Percentiles rank a stretch among this genome's conserved stretches.
Evolutionary conservation across 768 basidiomycete species (phyloP).

Genomic region (Leccinum imitatum): DNA sequence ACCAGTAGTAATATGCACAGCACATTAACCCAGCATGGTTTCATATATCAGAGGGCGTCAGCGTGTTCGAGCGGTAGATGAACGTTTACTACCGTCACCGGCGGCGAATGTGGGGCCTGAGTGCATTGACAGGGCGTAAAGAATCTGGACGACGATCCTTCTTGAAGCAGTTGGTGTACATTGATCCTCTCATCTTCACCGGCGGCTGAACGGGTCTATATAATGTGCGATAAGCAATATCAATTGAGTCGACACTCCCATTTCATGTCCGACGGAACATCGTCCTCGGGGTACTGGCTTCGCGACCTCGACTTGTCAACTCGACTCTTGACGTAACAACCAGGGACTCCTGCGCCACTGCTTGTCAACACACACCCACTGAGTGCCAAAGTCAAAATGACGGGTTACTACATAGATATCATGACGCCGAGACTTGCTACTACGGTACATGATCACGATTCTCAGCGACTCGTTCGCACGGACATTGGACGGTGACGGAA

Average conservation of each 20-base stretch:
- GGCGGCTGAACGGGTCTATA: slow-evolving; percentile 7
- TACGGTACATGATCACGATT: too few relatives aligned
- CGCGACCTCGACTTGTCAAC: too few relatives aligned
- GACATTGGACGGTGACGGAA: too few relatives aligned
- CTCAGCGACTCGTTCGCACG: too few relatives aligned
- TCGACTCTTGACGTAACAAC: slow-evolving; percentile 9
- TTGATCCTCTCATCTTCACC: slow-evolving; percentile 5
- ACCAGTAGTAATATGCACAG: neutral
- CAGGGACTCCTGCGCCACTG: too few relatives aligned
- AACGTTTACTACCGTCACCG: neutral
- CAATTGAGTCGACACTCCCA: slow-evolving; percentile 3
- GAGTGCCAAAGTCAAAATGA: too few relatives aligned
- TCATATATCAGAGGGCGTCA: neutral
- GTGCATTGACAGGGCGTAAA: too few relatives aligned
- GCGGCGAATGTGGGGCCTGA: too few relatives aligned
- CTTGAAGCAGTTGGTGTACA: neutral
- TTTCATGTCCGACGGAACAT: slow-evolving; percentile 26
- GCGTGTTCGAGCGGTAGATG: slow-evolving; percentile 3
- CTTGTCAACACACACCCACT: too few relatives aligned
- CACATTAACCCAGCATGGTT: slow-evolving; percentile 6
- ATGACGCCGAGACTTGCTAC: too few relatives aligned
- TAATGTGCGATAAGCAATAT: neutral
- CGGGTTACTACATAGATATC: too few relatives aligned
- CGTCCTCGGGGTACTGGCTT: neutral
- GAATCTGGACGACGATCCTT: slow-evolving; percentile 13